These are phyloP conservation scores for Mycena sanguinolenta DNA, from an alignment of 768 basidiomycete genomes.

Conservation along the genomic window DNA sequence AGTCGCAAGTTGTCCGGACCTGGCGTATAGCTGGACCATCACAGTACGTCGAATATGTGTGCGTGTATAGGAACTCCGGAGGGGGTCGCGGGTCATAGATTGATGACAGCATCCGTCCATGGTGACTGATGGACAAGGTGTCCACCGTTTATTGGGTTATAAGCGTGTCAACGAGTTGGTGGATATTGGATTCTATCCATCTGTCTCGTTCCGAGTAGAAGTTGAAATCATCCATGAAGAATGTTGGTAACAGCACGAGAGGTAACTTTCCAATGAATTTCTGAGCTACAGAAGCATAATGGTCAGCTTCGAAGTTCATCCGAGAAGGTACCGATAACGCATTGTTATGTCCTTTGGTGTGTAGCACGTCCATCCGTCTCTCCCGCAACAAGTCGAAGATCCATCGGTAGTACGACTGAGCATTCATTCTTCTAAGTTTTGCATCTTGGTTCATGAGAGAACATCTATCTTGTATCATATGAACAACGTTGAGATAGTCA, in stretches of 20 bases:
- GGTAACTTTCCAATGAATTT: rapidly evolving
- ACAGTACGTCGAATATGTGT: slow-evolving; percentile 38
- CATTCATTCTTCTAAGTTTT: neutral
- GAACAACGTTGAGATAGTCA: slow-evolving; percentile 37
- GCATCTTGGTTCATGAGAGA: neutral
- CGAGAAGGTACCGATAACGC: neutral
- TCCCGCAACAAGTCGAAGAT: neutral
- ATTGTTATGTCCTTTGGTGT: neutral
- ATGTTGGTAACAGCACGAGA: slow-evolving; percentile 7
- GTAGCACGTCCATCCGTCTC: neutral
- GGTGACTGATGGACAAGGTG: too few relatives aligned
- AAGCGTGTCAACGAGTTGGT: too few relatives aligned
- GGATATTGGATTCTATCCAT: slow-evolving; percentile 21
- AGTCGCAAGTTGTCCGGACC: slow-evolving; percentile 40
- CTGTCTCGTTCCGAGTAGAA: slow-evolving; percentile 6
- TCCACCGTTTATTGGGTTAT: too few relatives aligned
- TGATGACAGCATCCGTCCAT: too few relatives aligned
- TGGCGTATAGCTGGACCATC: slow-evolving; percentile 38
- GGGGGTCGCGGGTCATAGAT: slow-evolving; percentile 19
- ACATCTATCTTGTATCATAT: neutral
- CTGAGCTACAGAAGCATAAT: slow-evolving; percentile 20
- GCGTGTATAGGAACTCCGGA: slow-evolving; percentile 36
- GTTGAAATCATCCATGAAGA: slow-evolving; percentile 30
- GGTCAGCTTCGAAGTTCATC: slow-evolving; percentile 19
- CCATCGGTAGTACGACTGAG: neutral